Conservation (phyloP, 768 basidiomycete species). For the Suillus variegatus region DNA sequence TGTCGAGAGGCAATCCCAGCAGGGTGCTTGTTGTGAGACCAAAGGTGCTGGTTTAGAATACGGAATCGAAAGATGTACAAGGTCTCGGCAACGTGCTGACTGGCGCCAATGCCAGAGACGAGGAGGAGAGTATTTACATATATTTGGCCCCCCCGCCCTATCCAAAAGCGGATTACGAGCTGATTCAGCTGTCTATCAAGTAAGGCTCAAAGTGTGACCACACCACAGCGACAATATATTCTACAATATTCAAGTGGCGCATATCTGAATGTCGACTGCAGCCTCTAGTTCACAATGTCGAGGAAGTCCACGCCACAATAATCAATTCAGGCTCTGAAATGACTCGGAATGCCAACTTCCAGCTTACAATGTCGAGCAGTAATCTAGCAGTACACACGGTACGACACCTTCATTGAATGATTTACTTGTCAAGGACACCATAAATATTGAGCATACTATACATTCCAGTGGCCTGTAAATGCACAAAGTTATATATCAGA, state of each 20-base stretch:
- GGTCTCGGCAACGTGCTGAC: not conserved
- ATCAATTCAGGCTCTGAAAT: not conserved
- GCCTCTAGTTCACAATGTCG: not conserved
- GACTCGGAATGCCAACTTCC: not conserved
- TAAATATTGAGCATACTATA: not conserved
- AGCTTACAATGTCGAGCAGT: not conserved
- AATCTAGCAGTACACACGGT: not conserved
- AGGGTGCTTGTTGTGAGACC: not conserved
- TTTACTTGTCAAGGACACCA: not conserved
- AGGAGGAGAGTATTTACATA: slow-evolving; percentile 6
- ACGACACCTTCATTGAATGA: not conserved
- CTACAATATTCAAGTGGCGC: not conserved
- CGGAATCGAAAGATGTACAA: not conserved
- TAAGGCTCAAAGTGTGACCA: too few relatives aligned
- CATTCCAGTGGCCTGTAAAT: not conserved
- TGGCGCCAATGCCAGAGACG: slow-evolving; percentile 6
- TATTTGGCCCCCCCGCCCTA: not conserved
- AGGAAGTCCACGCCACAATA: not conserved
- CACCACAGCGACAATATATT: not conserved
- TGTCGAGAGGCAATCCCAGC: not conserved
- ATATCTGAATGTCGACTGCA: not conserved
- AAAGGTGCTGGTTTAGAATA: not conserved
- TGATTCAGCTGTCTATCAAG: too few relatives aligned
- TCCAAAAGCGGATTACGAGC: not conserved
- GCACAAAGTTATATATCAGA: not conserved